phyloP scores from a whole-genome alignment of 1,284 basidiomycete species.

The Moniliella sp. region DNA sequence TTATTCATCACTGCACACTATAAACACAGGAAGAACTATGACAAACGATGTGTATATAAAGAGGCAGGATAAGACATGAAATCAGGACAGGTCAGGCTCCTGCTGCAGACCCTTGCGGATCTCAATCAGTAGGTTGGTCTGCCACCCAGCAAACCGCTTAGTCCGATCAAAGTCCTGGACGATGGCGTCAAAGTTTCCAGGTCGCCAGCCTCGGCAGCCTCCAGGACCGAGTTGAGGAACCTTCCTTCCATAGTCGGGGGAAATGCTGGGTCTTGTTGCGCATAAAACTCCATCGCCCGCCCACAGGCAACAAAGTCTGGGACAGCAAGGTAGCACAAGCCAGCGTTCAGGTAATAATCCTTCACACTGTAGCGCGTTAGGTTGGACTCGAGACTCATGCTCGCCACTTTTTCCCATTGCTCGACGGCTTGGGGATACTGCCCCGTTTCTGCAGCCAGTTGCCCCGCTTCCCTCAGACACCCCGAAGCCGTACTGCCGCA shows the following conservation, averaged over 20 bases:
- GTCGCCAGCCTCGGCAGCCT: constrained; percentile 25
- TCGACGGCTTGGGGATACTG: constrained; percentile 66
- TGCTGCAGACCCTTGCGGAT: constrained; percentile 24
- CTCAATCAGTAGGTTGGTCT: constrained; percentile 18
- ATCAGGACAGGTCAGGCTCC: constrained; percentile 31
- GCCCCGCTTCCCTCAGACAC: constrained; percentile 86
- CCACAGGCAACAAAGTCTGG: constrained; percentile 35
- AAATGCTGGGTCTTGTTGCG: constrained; percentile 25
- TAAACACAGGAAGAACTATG: too few species aligned
- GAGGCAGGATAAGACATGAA: too few species aligned
- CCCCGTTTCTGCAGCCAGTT: constrained; percentile 74
- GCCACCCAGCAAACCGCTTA: constrained; percentile 25
- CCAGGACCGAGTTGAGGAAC: constrained; percentile 25
- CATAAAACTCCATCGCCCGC: constrained; percentile 31
- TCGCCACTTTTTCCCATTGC: constrained; percentile 71
- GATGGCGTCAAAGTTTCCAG: constrained; percentile 18
- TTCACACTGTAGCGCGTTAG: constrained; percentile 97
- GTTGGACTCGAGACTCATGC: constrained; percentile 56
- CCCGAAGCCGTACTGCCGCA: constrained; percentile 66
- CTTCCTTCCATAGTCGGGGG: constrained; percentile 28
- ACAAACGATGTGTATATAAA: too few species aligned
- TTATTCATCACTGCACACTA: too few species aligned
- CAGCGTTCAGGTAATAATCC: constrained; percentile 79
- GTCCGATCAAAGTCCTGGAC: constrained; percentile 29
- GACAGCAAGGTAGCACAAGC: constrained; percentile 71